Percentiles rank a stretch among this genome's conserved stretches.
These are phyloP conservation scores for Drechslera avenae DNA, from an alignment of 2,329 filamentous ascomycete genomes.

Conservation along the genomic window DNA sequence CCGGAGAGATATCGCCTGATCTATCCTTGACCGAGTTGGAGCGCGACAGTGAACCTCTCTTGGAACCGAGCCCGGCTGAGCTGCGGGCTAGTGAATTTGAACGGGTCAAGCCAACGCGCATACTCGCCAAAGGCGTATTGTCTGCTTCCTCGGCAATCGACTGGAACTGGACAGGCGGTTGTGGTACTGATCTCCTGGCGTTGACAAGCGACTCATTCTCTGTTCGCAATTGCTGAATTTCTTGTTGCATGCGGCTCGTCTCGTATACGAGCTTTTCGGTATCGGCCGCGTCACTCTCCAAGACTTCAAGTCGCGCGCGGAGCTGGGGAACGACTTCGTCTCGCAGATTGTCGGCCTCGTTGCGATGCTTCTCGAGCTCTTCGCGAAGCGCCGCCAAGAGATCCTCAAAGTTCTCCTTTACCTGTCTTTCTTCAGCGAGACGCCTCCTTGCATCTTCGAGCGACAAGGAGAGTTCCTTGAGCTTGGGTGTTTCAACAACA, in stretches of 20 bases:
- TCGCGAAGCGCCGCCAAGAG: constrained; percentile 80
- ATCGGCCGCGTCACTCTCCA: constrained; percentile 75
- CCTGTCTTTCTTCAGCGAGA: constrained; percentile 80
- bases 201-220: constrained; percentile 66
- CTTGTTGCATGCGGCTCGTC: constrained; percentile 83
- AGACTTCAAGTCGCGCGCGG: constrained; percentile 73
- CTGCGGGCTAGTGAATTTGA: constrained; percentile 71
- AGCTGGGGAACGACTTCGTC: constrained; percentile 86
- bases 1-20: constrained; percentile 61
- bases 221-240: constrained; percentile 64
- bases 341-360: constrained; percentile 88
- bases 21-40: constrained; percentile 52
- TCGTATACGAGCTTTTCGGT: constrained; percentile 78
- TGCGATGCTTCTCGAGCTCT: constrained; percentile 80
- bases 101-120: constrained; percentile 61
- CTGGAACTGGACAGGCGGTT: constrained; percentile 59
- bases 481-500: constrained; percentile 54
- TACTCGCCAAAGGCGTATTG: constrained; percentile 35
- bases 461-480: constrained; percentile 77
- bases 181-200: constrained; percentile 16
- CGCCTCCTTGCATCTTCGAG: constrained; percentile 84
- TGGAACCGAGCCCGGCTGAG: constrained; percentile 49
- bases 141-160: constrained; percentile 66
- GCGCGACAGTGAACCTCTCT: constrained; percentile 57
- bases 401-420: constrained; percentile 93